phyloP scores from a whole-genome alignment of 2,329 filamentous ascomycete species.

The Trichoderma arundinaceum region DNA sequence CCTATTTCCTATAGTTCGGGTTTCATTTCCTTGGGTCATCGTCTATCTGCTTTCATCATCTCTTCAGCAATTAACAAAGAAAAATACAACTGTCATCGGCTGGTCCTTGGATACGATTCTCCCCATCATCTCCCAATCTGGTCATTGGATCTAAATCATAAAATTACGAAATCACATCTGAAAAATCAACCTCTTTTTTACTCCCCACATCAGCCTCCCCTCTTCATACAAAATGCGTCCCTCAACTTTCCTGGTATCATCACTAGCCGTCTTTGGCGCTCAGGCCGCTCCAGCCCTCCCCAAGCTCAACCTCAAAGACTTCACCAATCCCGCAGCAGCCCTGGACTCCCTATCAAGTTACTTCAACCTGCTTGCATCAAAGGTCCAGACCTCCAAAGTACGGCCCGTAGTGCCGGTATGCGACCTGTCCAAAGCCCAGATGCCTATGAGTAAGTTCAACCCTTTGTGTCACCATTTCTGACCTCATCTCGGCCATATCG shows the following conservation, averaged over 20 bases:
- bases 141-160: slow-evolving; percentile 10
- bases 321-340: slow-evolving; percentile 46
- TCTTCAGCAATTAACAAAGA: slow-evolving; percentile 1
- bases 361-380: slow-evolving; percentile 64
- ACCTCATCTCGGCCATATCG: neutral
- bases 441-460: slow-evolving; percentile 54
- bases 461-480: neutral
- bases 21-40: slow-evolving; percentile 38
- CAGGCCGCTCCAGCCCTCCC: slow-evolving; percentile 54
- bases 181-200: slow-evolving; percentile 3
- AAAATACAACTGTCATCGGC: slow-evolving; percentile 13
- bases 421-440: slow-evolving; percentile 58
- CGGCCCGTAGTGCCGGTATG: slow-evolving; percentile 54
- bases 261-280: slow-evolving; percentile 51
- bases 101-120: slow-evolving; percentile 31
- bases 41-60: slow-evolving; percentile 28
- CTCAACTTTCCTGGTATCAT: slow-evolving; percentile 54
- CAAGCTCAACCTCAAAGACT: slow-evolving; percentile 45
- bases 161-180: neutral
- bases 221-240: slow-evolving; percentile 53
- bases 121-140: slow-evolving; percentile 25
- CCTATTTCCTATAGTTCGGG: slow-evolving; percentile 34
- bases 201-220: neutral
- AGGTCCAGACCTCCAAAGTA: slow-evolving; percentile 56
- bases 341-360: slow-evolving; percentile 61